Base-by-base conservation (phyloP, 768 basidiomycete species). In the Termitomyces sp. region DNA sequence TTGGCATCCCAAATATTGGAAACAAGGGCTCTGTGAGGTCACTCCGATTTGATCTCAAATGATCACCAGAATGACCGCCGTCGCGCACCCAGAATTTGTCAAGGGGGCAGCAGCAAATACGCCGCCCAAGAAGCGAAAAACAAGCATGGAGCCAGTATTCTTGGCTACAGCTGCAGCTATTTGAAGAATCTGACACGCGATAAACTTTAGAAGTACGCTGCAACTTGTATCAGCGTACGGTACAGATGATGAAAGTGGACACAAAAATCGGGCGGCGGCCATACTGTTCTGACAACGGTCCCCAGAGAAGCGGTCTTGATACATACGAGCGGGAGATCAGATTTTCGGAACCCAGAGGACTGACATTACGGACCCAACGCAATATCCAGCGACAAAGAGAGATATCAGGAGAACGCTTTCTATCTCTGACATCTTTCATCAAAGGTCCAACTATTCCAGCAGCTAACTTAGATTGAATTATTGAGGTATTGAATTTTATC, bases 51-150 rank as follows among this genome's bases (percentile, higher is more conserved):
- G 56, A 21, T 32, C 10, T 10, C 1, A 10, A 32, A 32, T 32
- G 30, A 32, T 32, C 30, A 32, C 10, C 30, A 10, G 10, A 19
- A 17, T 21, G 28, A 26, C 19, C n/a, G 35, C 14, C 17, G 22
- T 34, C 8, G 21, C 17, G 11, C 62, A 85, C 83, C 85, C 87
- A 54, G 81, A 78, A 69, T 88, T 88, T 6, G 87, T 79, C 44
- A 88, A 62, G 1, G 88, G 88, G 28, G 82, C 78, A 17, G 84
- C 79, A 19, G 87, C 87, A 60, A 87, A 89, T 2, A 73, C 71
- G 12, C 89, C 88, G 1, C 82, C 79, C n/a, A 90, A 65, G 65
- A 90, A 85, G 21, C 90, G 80, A 60, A 87, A 82, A 17, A 86
- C 62, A 12, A 92, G 73, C n/a, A 91, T 66, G 4, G 84, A 79